Conservation (phyloP, 352 stramenopile genomes). For the Pythium folliculosum region DNA sequence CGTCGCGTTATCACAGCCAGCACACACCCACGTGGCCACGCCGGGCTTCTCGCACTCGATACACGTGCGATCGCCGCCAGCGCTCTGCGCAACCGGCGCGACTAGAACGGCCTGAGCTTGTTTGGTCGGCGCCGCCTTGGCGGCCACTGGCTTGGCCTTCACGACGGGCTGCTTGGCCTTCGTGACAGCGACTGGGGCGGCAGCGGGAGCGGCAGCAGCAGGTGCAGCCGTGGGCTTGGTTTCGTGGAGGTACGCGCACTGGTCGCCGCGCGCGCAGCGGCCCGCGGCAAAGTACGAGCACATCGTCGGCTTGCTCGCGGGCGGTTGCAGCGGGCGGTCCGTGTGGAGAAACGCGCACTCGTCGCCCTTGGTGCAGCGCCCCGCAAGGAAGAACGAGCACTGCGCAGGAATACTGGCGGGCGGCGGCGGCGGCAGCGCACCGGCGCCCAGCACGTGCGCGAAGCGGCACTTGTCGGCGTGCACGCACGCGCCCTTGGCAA, state of each 20-base stretch:
- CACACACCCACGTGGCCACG: conserved; percentile 51
- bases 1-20: conserved; percentile 53
- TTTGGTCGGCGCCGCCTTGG: not conserved
- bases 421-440: conserved; percentile 14
- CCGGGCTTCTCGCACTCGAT: conserved; percentile 61
- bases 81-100: not conserved
- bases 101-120: not conserved
- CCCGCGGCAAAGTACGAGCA: conserved; percentile 59
- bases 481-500: conserved; percentile 48
- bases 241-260: conserved; percentile 51
- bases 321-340: conserved; percentile 11
- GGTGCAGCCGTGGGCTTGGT: conserved; percentile 1
- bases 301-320: conserved; percentile 27
- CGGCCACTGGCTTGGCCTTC: not conserved
- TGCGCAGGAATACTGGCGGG: conserved; percentile 25
- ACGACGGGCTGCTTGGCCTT: conserved; percentile 5
- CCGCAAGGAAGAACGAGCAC: conserved; percentile 53
- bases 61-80: conserved; percentile 43
- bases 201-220: not conserved
- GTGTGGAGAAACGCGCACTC: conserved; percentile 53
- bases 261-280: conserved; percentile 50
- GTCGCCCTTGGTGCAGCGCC: conserved; percentile 52
- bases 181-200: conserved; percentile 7
- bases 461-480: conserved; percentile 32
- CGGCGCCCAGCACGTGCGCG: conserved; percentile 48